Conservation (phyloP, 192 early-diverging fungal species). For the Helicostylum pulchrum region DNA sequence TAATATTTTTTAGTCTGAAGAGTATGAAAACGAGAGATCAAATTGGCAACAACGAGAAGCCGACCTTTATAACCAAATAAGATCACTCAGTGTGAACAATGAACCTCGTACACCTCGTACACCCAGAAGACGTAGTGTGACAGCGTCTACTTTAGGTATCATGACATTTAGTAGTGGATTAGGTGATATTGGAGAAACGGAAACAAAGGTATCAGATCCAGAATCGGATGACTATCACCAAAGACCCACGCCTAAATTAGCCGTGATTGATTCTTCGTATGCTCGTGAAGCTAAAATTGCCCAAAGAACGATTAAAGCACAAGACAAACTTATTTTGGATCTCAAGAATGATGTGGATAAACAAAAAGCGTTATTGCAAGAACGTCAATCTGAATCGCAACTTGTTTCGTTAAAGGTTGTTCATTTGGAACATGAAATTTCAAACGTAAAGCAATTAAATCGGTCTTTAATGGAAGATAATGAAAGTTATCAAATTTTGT, state of each 20-base stretch:
- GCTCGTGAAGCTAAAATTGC: slow-evolving; percentile 37
- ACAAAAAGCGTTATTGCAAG: slow-evolving; percentile 36
- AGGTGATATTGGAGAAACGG: slow-evolving; percentile 4
- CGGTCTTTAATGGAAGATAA: slow-evolving; percentile 74
- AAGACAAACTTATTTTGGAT: slow-evolving; percentile 42
- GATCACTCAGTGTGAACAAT: slow-evolving; percentile 24
- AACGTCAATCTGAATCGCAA: slow-evolving; percentile 34
- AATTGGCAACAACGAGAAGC: slow-evolving; percentile 47
- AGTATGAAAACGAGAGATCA: slow-evolving; percentile 41
- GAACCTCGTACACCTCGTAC: slow-evolving; percentile 45
- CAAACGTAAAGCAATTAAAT: slow-evolving; percentile 65
- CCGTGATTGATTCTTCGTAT: slow-evolving; percentile 14
- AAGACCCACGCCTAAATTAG: slow-evolving; percentile 6
- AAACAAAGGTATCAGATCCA: neutral
- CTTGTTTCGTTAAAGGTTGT: slow-evolving; percentile 38
- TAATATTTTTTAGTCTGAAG: slow-evolving; percentile 18
- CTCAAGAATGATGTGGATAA: slow-evolving; percentile 40
- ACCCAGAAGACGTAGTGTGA: slow-evolving; percentile 36
- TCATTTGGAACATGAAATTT: slow-evolving; percentile 53
- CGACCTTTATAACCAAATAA: slow-evolving; percentile 41
- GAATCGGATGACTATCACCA: slow-evolving; percentile 19
- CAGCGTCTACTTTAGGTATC: neutral
- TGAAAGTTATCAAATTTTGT: slow-evolving; percentile 74
- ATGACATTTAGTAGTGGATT: slow-evolving; percentile 10
- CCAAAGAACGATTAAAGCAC: slow-evolving; percentile 38